Evolutionary conservation across 202 grass and related monocot genomes (phyloP).

Genomic region (Carex arenaria): DNA sequence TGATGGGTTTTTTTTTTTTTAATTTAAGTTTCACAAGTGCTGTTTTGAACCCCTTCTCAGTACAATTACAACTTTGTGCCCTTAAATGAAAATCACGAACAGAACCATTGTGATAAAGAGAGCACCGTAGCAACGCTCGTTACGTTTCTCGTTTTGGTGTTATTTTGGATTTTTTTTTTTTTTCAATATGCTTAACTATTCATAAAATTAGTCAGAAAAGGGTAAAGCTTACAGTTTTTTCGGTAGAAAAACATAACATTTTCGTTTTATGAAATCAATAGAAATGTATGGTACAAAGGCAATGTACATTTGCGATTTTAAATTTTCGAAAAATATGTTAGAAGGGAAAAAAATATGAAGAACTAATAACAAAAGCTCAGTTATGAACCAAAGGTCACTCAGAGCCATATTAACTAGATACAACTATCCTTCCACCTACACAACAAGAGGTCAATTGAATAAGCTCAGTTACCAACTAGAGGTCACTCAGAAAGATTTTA

Average conservation of each 20-base stretch:
- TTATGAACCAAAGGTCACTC: not conserved
- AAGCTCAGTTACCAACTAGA: not conserved
- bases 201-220: not conserved
- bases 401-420: not conserved
- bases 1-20: not conserved
- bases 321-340: not conserved
- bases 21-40: not conserved
- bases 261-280: not conserved
- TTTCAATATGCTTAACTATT: not conserved
- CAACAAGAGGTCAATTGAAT: not conserved
- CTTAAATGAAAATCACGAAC: not conserved
- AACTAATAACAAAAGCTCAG: not conserved
- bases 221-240: not conserved
- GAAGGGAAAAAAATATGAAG: not conserved
- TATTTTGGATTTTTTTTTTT: not conserved
- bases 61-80: not conserved
- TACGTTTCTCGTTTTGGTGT: not conserved
- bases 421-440: not conserved
- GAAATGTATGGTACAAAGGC: not conserved
- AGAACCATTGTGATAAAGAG: not conserved
- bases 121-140: no score
- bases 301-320: not conserved
- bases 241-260: not conserved
- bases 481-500: not conserved
- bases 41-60: not conserved